Conservation (phyloP, 345 rosid genomes). For the Cardamine occulta region DNA sequence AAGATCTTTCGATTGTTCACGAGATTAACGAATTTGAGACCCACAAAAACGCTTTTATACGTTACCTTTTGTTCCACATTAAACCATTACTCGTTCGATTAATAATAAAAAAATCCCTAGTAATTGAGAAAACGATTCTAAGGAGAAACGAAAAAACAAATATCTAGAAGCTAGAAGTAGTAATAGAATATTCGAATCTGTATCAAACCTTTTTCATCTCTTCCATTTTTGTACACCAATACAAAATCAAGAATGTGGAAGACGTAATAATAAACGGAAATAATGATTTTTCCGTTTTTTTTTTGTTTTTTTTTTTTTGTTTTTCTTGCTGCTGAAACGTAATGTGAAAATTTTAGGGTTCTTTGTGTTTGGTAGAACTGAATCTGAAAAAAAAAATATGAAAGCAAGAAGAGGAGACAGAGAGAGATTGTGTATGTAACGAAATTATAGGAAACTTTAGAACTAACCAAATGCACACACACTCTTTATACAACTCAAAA, state of each 20-base stretch:
- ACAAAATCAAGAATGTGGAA: slow-evolving; percentile 26
- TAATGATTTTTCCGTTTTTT: not conserved
- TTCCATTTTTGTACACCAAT: slow-evolving; percentile 28
- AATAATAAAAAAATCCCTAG: not conserved
- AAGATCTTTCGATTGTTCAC: slow-evolving; percentile 4
- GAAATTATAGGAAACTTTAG: slow-evolving; percentile 29
- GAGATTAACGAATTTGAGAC: slow-evolving; percentile 1
- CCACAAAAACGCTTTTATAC: slow-evolving; percentile 5
- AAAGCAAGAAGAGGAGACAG: slow-evolving; percentile 11
- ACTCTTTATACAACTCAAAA: slow-evolving; percentile 11
- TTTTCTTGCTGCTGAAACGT: not conserved
- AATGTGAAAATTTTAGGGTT: slow-evolving; percentile 37
- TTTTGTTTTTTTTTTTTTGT: no score
- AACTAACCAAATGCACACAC: not conserved
- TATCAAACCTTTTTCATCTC: slow-evolving; percentile 31
- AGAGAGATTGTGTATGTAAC: slow-evolving; percentile 26
- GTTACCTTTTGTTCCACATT: slow-evolving; percentile 12
- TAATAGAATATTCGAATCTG: slow-evolving; percentile 31
- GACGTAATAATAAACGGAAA: slow-evolving; percentile 10
- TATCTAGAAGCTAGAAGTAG: slow-evolving; percentile 4
- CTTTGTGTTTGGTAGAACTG: slow-evolving; percentile 23
- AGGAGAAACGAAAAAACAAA: not conserved
- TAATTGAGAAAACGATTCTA: slow-evolving; percentile 16
- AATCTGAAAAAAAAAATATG: slow-evolving; percentile 20
- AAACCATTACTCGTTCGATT: not conserved